A percentile compares a stretch with the other conserved stretches of the same genome.
Conservation (phyloP, 805 yeast species). For the Saccharomycopsis sp. region DNA sequence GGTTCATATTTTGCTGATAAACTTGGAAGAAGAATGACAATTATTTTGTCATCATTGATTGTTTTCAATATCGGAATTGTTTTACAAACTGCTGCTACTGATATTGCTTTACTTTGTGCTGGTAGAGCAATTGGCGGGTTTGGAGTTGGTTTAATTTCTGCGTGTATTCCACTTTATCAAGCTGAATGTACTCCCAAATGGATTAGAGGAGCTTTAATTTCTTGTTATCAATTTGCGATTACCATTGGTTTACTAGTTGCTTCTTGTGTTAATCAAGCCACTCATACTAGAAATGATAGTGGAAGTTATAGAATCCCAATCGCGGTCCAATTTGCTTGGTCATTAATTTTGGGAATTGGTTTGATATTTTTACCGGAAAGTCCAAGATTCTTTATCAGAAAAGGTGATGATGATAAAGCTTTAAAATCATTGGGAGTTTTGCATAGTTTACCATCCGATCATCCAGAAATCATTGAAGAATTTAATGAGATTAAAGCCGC, state of each 20-base stretch:
- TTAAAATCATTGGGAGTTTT: slow-evolving; percentile 49
- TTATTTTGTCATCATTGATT: slow-evolving; percentile 32
- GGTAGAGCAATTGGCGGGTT: slow-evolving; percentile 64
- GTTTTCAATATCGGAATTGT: slow-evolving; percentile 45
- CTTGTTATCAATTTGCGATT: slow-evolving; percentile 70
- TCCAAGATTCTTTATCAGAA: slow-evolving; percentile 58
- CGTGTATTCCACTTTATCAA: slow-evolving; percentile 58
- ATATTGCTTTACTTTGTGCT: slow-evolving; percentile 42
- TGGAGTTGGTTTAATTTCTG: slow-evolving; percentile 57
- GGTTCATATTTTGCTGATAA: slow-evolving; percentile 49
- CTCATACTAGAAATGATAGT: slow-evolving; percentile 35
- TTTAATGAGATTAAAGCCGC: slow-evolving; percentile 38
- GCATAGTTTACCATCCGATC: slow-evolving; percentile 37
- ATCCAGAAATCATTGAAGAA: slow-evolving; percentile 35
- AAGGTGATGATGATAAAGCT: slow-evolving; percentile 39
- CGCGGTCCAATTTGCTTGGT: slow-evolving; percentile 53
- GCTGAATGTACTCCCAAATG: slow-evolving; percentile 52
- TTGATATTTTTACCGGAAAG: slow-evolving; percentile 56
- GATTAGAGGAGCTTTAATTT: slow-evolving; percentile 54
- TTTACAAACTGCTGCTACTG: slow-evolving; percentile 36
- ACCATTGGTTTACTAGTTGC: slow-evolving; percentile 67
- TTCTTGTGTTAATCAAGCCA: slow-evolving; percentile 47
- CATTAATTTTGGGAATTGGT: slow-evolving; percentile 39
- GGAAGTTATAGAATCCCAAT: slow-evolving; percentile 59
- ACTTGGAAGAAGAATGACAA: slow-evolving; percentile 44